Evolutionary conservation across 768 basidiomycete species (phyloP), one percentile per base, ranked within the genome.

Genomic region (Bullera alba): DNA sequence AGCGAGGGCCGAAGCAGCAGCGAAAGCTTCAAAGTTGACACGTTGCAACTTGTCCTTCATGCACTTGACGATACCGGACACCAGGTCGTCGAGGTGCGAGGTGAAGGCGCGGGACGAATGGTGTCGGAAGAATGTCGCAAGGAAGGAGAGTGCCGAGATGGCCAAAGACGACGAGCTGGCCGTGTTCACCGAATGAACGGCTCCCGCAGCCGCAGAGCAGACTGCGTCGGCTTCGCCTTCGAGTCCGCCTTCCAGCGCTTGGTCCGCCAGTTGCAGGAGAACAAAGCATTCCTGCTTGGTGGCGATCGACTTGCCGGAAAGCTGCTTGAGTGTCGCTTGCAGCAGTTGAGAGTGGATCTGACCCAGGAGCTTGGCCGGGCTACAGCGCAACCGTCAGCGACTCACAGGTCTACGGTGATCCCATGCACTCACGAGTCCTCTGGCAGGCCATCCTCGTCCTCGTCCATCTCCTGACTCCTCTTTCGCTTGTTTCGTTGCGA

Each of bases 211-310:
- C 44, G 62, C 61, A 63, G 81, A 63, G 17, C 83, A 76, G 32
- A 97, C 80, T 25, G 78, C 72, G 0, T 81, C 54, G 3, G 85
- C 78, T 53, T 89, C 85, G 14, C 73, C 76, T 0, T 89, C 79
- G 16, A 99, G 75, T 0, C 81, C 90, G 6, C 92, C 92, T 4
- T 85, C 85, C 15, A 93, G 78, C 12, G 92, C 88, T 7, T 78
- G 76, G 48, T 92, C 77, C 36, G 97, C 75, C 14, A 83, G 78
- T 32, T 84, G 77, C 4, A 97, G 76, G 26, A 99, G 76, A 34
- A 77, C 76, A 69, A 95, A 93, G 3, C 88, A 88, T 17, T 91
- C 83, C 65, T 93, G 90, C 5, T 90, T 78, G 0, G 86, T 86
- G 1, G 81, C 72, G 16, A 87, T 78, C 0, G 87, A 86, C 76